Conservation (phyloP, 2,329 filamentous ascomycete genomes). For the Samsoniella hepiali region DNA sequence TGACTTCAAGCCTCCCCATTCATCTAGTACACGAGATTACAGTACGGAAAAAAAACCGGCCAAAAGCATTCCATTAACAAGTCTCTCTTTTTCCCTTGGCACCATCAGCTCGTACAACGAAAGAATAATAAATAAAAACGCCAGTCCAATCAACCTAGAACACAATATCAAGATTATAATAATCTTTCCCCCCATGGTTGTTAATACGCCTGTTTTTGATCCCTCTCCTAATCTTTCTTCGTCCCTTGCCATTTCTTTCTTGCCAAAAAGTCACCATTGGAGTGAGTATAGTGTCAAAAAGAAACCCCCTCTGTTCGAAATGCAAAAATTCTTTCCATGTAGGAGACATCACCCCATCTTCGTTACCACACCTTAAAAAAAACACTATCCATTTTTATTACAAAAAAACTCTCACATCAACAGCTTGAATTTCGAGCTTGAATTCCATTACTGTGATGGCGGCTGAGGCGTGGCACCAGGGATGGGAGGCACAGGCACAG, state of each 20-base stretch:
- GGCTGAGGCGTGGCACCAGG: conserved; percentile 28
- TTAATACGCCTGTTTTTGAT: conserved; percentile 10
- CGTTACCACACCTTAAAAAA: not conserved
- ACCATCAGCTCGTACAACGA: not conserved
- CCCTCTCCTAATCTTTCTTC: not conserved
- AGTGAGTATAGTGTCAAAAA: not conserved
- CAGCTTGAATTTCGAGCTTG: not conserved
- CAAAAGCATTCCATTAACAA: not conserved
- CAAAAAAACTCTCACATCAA: not conserved
- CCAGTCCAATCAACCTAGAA: conserved; percentile 1
- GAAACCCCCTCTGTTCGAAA: not conserved
- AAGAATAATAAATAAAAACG: not conserved
- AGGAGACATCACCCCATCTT: not conserved
- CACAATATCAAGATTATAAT: not conserved
- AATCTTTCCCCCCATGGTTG: not conserved
- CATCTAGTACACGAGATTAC: not conserved
- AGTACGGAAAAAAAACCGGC: not conserved
- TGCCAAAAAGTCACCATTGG: not conserved
- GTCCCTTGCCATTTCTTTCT: not conserved
- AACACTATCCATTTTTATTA: conserved; percentile 6
- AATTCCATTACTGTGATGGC: not conserved
- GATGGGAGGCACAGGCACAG: conserved; percentile 42
- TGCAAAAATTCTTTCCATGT: not conserved
- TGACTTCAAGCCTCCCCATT: not conserved
- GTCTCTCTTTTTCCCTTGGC: not conserved